A percentile compares a stretch with the other conserved stretches of the same genome.
These are phyloP conservation scores for Xylaria sp. DNA, from an alignment of 2,329 filamentous ascomycete species.

Conservation along the genomic window DNA sequence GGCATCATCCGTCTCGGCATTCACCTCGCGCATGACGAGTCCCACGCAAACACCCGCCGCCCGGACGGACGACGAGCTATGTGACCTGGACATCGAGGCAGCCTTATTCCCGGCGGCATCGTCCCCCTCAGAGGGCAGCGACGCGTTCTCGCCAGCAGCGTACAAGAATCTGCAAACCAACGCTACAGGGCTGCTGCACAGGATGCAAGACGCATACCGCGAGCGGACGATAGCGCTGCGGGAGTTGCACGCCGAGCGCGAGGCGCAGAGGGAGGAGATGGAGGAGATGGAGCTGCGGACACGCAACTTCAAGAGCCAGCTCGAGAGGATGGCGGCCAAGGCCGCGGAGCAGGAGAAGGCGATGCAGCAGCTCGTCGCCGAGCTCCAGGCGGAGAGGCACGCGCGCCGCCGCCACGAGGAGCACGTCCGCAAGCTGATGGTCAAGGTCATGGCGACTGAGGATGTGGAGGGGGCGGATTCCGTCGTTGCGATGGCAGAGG, in stretches of 20 bases:
- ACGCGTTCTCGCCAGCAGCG: constrained; percentile 65
- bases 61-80: constrained; percentile 62
- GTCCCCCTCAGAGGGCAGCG: constrained; percentile 56
- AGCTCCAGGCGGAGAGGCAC: constrained; percentile 63
- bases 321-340: constrained; percentile 68
- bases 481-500: constrained; percentile 49
- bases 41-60: constrained; percentile 43
- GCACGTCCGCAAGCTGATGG: constrained; percentile 46
- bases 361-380: constrained; percentile 62
- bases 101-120: constrained; percentile 63
- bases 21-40: constrained; percentile 55
- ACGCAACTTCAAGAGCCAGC: constrained; percentile 66
- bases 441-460: constrained; percentile 35
- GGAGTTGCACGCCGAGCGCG: constrained; percentile 65
- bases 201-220: constrained; percentile 69
- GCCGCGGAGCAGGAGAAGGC: constrained; percentile 64
- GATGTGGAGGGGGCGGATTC: constrained; percentile 51
- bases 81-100: constrained; percentile 65
- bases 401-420: constrained; percentile 56
- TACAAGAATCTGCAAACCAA: constrained; percentile 71
- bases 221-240: constrained; percentile 61
- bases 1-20: constrained; percentile 58
- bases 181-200: constrained; percentile 64
- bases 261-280: constrained; percentile 64
- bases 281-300: constrained; percentile 66